Conservation (phyloP, 306 rosid genomes). For the Casuarina equisetifolia region DNA sequence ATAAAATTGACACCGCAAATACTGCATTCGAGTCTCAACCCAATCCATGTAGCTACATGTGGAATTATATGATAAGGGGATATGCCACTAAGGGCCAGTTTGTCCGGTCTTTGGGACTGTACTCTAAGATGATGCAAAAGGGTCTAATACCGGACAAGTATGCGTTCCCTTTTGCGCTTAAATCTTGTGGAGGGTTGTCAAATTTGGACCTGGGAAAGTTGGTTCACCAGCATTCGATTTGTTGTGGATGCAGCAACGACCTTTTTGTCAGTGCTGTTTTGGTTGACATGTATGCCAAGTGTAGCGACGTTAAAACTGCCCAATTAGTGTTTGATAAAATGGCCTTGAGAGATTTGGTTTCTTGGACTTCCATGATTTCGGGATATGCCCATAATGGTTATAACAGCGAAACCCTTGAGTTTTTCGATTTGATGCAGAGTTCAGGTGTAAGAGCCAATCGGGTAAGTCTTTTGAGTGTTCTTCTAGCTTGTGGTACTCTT, state of each 20-base stretch:
- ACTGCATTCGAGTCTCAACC: background rate
- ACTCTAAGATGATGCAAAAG: slow-evolving; percentile 20
- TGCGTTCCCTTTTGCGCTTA: slow-evolving; percentile 30
- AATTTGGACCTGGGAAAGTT: slow-evolving; percentile 22
- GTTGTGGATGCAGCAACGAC: slow-evolving; percentile 23
- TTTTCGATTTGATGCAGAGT: slow-evolving; percentile 21
- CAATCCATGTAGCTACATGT: slow-evolving; percentile 22
- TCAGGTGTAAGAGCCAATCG: slow-evolving; percentile 12
- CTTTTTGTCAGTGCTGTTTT: slow-evolving; percentile 23
- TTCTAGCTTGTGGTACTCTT: slow-evolving; percentile 21
- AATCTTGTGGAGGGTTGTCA: slow-evolving; percentile 30
- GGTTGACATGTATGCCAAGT: slow-evolving; percentile 28
- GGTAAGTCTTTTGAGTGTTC: slow-evolving; percentile 30
- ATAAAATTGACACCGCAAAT: slow-evolving; percentile 3
- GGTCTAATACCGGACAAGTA: slow-evolving; percentile 20
- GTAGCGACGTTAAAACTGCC: slow-evolving; percentile 20
- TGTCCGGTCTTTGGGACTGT: slow-evolving; percentile 8
- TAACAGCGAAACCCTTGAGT: slow-evolving; percentile 18
- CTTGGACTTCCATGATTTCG: slow-evolving; percentile 32
- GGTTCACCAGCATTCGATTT: slow-evolving; percentile 26
- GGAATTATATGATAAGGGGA: slow-evolving; percentile 26
- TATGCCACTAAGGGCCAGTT: slow-evolving; percentile 15
- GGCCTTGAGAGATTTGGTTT: slow-evolving; percentile 24
- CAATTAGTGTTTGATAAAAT: slow-evolving; percentile 31
- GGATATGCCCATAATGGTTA: slow-evolving; percentile 30